Conservation (phyloP, 768 basidiomycete genomes). For the Daedaleopsis sinensis region DNA sequence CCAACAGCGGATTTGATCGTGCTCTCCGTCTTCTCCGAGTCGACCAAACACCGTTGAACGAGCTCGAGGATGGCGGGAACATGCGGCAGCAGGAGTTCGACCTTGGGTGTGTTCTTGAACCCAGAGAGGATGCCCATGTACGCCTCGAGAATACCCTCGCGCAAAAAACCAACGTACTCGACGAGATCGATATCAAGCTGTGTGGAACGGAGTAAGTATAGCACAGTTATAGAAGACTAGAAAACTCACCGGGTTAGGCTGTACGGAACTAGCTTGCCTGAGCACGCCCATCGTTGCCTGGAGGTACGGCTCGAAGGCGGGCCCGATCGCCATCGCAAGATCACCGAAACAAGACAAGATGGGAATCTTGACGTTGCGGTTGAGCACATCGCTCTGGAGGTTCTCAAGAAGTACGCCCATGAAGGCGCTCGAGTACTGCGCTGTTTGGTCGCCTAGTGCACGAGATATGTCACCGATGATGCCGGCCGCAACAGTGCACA, state of each 20-base stretch:
- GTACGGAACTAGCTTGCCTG: constrained; percentile 85
- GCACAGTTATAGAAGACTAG: neutral
- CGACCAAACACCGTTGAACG: constrained; percentile 71
- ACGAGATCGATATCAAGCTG: constrained; percentile 87
- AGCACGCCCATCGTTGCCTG: constrained; percentile 91
- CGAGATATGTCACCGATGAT: constrained; percentile 97
- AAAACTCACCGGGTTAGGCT: constrained; percentile 78
- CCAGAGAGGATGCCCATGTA: constrained; percentile 95
- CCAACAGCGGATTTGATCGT: constrained; percentile 79
- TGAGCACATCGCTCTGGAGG: constrained; percentile 86
- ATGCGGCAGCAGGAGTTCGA: constrained; percentile 68
- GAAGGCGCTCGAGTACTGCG: constrained; percentile 83
- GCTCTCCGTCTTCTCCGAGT: constrained; percentile 84
- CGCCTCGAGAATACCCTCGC: constrained; percentile 96
- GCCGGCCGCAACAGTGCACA: constrained; percentile 95
- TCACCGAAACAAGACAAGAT: constrained; percentile 96
- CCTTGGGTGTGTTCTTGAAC: constrained; percentile 85
- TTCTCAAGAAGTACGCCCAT: constrained; percentile 93
- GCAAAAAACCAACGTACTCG: constrained; percentile 87
- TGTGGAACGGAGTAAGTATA: too few species aligned
- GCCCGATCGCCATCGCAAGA: constrained; percentile 89
- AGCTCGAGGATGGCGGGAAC: constrained; percentile 78
- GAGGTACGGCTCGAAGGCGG: constrained; percentile 85
- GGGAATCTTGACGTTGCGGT: constrained; percentile 95
- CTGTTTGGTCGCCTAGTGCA: constrained; percentile 83